Conservation (phyloP, 768 basidiomycete genomes). For the Pleurotus eryngii region DNA sequence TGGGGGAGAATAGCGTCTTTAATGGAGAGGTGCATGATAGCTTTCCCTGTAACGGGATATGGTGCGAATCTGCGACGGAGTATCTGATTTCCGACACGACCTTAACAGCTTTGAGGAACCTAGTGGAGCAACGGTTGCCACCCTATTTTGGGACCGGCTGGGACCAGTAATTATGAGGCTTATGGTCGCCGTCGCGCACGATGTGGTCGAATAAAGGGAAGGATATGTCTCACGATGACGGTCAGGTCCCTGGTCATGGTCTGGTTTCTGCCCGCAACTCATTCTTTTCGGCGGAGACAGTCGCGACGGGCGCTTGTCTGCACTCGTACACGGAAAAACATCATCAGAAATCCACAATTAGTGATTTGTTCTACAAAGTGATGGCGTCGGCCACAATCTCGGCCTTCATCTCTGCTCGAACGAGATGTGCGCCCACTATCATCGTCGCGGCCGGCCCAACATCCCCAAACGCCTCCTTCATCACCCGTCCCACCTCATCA, state of each 20-base stretch:
- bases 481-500: conserved; percentile 30
- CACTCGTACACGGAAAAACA: too few relatives aligned
- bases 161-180: too few relatives aligned
- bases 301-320: too few relatives aligned
- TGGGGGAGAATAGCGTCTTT: conserved; percentile 72
- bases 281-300: too few relatives aligned
- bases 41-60: neutral
- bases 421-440: conserved; percentile 46
- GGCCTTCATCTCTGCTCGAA: conserved; percentile 45
- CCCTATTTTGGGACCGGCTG: neutral
- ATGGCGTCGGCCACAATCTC: conserved; percentile 53
- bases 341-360: too few relatives aligned
- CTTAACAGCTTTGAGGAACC: conserved; percentile 9
- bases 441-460: conserved; percentile 50
- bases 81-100: too few relatives aligned
- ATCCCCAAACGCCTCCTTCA: conserved; percentile 42
- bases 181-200: too few relatives aligned
- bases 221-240: too few relatives aligned
- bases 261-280: too few relatives aligned
- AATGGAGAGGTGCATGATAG: conserved; percentile 24
- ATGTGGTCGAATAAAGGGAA: too few relatives aligned
- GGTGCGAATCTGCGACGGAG: neutral
- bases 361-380: too few relatives aligned
- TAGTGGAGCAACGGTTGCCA: neutral
- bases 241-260: too few relatives aligned